Percentiles rank a stretch among this genome's conserved stretches.
Evolutionary conservation across 805 yeast species (phyloP).

Genomic region (Lipomyces mesembrius): DNA sequence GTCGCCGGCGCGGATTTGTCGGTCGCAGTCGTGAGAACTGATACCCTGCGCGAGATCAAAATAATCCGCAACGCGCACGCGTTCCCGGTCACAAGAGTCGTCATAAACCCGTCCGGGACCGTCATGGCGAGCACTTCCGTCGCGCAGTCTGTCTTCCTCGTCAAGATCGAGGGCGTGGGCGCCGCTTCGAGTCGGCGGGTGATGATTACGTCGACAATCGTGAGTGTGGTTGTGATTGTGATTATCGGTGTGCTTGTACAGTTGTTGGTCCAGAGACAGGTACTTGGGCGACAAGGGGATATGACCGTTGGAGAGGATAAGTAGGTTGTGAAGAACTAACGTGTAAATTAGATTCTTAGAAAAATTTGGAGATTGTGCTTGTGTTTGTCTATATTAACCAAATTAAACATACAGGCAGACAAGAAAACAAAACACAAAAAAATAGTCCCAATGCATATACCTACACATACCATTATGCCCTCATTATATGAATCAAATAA

Average conservation of each 20-base stretch:
- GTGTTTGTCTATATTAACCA: not conserved
- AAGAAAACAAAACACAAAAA: too few relatives aligned
- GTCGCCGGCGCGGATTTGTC: conserved; percentile 71
- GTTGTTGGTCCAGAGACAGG: conserved; percentile 22
- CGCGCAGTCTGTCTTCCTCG: conserved; percentile 69
- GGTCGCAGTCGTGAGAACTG: conserved; percentile 58
- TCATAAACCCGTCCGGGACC: conserved; percentile 70
- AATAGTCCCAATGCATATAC: not conserved
- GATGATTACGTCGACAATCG: conserved; percentile 17
- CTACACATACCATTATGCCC: not conserved
- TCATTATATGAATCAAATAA: not conserved
- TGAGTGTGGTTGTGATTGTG: conserved; percentile 23
- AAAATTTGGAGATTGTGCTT: not conserved
- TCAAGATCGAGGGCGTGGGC: conserved; percentile 49
- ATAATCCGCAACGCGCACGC: conserved; percentile 66
- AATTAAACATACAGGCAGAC: not conserved
- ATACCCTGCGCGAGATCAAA: conserved; percentile 57
- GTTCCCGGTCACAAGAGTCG: conserved; percentile 75
- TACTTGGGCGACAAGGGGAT: conserved; percentile 7
- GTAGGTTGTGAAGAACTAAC: not conserved
- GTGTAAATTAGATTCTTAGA: not conserved
- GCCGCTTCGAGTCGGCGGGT: conserved; percentile 11
- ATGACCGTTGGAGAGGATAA: not conserved
- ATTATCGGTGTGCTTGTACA: conserved; percentile 32
- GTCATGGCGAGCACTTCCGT: conserved; percentile 76